phyloP scores from a whole-genome alignment of 2,329 filamentous ascomycete species.

The Cordyceps javanica region DNA sequence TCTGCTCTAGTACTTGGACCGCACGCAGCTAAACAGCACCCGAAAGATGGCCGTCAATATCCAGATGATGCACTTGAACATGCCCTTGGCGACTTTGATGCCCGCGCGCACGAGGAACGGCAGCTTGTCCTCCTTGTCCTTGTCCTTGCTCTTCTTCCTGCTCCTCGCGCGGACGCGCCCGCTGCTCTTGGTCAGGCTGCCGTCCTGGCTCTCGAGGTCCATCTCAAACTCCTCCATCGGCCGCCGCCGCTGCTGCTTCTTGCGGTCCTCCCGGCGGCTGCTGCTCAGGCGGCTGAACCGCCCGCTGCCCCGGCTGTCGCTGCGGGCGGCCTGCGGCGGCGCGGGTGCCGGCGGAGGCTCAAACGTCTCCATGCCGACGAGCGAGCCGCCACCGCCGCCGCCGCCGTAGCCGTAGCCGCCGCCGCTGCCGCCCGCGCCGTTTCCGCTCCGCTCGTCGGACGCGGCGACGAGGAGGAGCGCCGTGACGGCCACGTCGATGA shows the following conservation, averaged over 20 bases:
- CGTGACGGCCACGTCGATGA: constrained; percentile 56
- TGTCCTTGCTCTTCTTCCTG: constrained; percentile 28
- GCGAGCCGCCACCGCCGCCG: constrained; percentile 15
- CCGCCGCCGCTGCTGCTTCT: constrained; percentile 23
- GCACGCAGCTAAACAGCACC: constrained; percentile 45
- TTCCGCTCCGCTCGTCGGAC: constrained; percentile 44
- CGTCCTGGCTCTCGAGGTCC: constrained; percentile 57
- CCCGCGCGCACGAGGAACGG: constrained; percentile 43
- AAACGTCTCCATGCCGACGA: constrained; percentile 44
- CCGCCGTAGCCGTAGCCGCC: constrained; percentile 11
- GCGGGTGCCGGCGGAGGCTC: constrained; percentile 46
- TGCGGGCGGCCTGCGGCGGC: constrained; percentile 17
- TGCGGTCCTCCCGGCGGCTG: constrained; percentile 13
- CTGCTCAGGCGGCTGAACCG: constrained; percentile 23
- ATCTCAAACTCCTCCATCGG: constrained; percentile 53
- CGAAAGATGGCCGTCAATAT: constrained; percentile 47
- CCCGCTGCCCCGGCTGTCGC: constrained; percentile 9
- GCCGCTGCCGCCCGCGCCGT: background rate
- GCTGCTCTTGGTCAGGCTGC: constrained; percentile 30
- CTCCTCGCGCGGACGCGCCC: background rate
- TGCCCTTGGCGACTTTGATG: constrained; percentile 44
- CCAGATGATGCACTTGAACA: constrained; percentile 56
- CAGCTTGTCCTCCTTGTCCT: constrained; percentile 40
- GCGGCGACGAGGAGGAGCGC: constrained; percentile 55
- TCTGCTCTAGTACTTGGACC: constrained; percentile 33